These are phyloP conservation scores for Colletotrichum kahawae DNA, from an alignment of 2,329 filamentous ascomycete genomes.

Conservation along the genomic window DNA sequence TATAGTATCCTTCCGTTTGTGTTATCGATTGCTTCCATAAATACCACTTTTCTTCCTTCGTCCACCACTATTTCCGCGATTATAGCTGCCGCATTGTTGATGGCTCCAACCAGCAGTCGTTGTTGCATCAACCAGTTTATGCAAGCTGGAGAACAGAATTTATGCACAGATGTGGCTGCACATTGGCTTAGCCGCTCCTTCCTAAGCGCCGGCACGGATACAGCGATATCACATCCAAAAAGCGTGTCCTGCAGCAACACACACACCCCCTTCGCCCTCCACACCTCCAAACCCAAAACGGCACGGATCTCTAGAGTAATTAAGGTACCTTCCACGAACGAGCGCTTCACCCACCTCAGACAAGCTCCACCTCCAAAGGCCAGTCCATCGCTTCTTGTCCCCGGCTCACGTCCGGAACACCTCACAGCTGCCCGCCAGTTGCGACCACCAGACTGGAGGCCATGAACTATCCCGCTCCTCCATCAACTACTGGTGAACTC, in stretches of 20 bases:
- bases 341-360: slow-evolving; percentile 10
- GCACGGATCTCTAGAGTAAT: slow-evolving; percentile 2
- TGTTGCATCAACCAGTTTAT: neutral
- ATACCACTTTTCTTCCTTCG: neutral
- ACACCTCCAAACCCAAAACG: slow-evolving; percentile 20
- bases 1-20: neutral
- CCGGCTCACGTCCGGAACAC: slow-evolving; percentile 2
- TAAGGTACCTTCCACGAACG: slow-evolving; percentile 13
- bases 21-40: neutral
- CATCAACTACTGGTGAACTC: slow-evolving; percentile 25
- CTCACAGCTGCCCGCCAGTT: slow-evolving; percentile 21
- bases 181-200: neutral
- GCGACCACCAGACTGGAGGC: slow-evolving; percentile 13
- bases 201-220: neutral
- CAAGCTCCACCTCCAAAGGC: slow-evolving; percentile 18
- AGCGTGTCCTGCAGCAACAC: slow-evolving; percentile 1
- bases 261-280: slow-evolving; percentile 13
- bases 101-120: neutral
- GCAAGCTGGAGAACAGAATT: neutral
- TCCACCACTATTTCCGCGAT: neutral
- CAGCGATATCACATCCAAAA: neutral
- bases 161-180: neutral
- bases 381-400: neutral
- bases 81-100: neutral
- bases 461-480: slow-evolving; percentile 38